Percentiles rank a stretch among this genome's conserved stretches.
These are phyloP conservation scores for Vanderwaltozyma tropicalis DNA, from an alignment of 805 yeast genomes.

Conservation along the genomic window DNA sequence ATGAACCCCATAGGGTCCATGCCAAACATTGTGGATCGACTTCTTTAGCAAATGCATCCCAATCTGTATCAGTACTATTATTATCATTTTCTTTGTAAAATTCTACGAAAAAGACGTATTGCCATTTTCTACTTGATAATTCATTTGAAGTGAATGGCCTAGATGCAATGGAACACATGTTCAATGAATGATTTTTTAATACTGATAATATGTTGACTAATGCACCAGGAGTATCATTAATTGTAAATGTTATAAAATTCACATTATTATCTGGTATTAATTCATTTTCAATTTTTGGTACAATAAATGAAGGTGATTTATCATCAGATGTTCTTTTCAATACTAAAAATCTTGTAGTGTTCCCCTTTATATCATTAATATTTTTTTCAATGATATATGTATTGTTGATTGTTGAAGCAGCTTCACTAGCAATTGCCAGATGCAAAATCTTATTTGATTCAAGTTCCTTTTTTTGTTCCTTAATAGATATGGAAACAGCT, in stretches of 20 bases:
- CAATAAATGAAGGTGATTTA: background rate
- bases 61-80: conserved; percentile 14
- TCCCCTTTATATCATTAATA: conserved; percentile 63
- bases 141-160: conserved; percentile 57
- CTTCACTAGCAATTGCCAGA: conserved; percentile 65
- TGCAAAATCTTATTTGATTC: conserved; percentile 27
- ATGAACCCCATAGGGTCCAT: conserved; percentile 51
- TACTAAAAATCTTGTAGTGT: conserved; percentile 79
- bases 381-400: conserved; percentile 44
- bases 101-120: conserved; percentile 74
- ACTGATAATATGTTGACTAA: conserved; percentile 53
- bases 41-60: conserved; percentile 31
- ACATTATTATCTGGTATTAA: conserved; percentile 15
- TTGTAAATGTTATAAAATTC: conserved; percentile 54
- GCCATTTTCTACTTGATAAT: conserved; percentile 41
- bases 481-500: conserved; percentile 60
- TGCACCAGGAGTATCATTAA: conserved; percentile 65
- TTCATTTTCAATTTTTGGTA: conserved; percentile 3
- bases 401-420: conserved; percentile 52
- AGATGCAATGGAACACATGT: conserved; percentile 62
- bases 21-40: conserved; percentile 37
- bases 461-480: conserved; percentile 14
- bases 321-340: conserved; percentile 25
- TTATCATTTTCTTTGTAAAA: conserved; percentile 27
- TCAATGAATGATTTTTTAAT: conserved; percentile 46